Evolutionary conservation across 371 early-diverging fungal genomes (phyloP).

Genomic region (Apophysomyces elegans): DNA sequence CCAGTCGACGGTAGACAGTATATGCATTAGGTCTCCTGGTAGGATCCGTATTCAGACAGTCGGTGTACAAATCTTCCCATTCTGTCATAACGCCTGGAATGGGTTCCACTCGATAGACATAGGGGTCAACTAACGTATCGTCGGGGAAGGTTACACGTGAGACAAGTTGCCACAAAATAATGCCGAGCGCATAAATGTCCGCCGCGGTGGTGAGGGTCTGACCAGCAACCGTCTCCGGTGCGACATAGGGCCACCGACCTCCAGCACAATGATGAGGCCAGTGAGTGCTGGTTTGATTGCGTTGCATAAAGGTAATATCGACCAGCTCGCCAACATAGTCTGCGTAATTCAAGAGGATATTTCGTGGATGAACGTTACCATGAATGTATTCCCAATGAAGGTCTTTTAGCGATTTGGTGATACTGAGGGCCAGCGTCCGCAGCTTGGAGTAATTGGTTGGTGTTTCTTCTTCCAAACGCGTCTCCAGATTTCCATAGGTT

Average conservation of each 20-base stretch:
- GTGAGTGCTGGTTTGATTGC: constrained; percentile 17
- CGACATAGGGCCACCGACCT: constrained; percentile 49
- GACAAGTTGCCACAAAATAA: constrained; percentile 51
- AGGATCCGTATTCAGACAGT: constrained; percentile 44
- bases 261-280: constrained; percentile 19
- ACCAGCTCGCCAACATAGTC: constrained; percentile 45
- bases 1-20: constrained; percentile 33
- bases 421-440: constrained; percentile 37
- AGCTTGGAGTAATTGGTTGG: constrained; percentile 41
- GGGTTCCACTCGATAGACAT: constrained; percentile 35
- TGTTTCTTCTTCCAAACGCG: constrained; percentile 29
- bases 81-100: constrained; percentile 45
- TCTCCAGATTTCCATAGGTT: constrained; percentile 42
- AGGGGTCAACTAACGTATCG: constrained; percentile 27
- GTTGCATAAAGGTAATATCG: constrained; percentile 48
- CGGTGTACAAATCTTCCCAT: constrained; percentile 41
- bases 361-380: constrained; percentile 51
- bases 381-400: constrained; percentile 50
- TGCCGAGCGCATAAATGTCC: constrained; percentile 45
- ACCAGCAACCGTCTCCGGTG: constrained; percentile 37
- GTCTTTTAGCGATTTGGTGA: constrained; percentile 48
- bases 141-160: constrained; percentile 49
- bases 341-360: constrained; percentile 42
- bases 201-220: constrained; percentile 32
- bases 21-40: constrained; percentile 44